Evolutionary conservation across 345 rosid genomes (phyloP), one percentile per base, ranked within the genome.

Genomic region (Bruguiera sexangula): DNA sequence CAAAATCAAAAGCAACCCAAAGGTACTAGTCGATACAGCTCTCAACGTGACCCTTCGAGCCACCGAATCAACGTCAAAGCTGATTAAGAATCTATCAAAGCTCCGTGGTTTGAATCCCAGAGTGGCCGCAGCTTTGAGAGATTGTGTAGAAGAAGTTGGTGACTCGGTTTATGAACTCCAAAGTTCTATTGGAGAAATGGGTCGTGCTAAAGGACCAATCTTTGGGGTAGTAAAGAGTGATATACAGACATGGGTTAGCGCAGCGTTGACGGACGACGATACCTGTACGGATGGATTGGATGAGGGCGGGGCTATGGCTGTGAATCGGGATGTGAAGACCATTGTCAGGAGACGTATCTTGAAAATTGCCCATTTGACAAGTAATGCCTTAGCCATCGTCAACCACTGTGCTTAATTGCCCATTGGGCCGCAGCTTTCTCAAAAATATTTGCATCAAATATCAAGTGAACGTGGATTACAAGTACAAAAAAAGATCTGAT

Each of bases 231-330:
- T 68, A 26, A 70, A 82, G 70, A 73, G 48, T 36, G 86, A 87
- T 70, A 61, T 87, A 21, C 66, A 82, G 29, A 87, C 83, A 69
- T 89, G 95, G 95, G 87, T 87, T 20, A 82, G 86, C 69, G 83
- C 87, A 5, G 89, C 88, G 3, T 69, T 85, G 27, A 81, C 84
- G 21, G 79, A 87, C 76, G 89, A 84, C 30, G 82, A 77, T 18
- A 89, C 89, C 0, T 87, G 95, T 72, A 64, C 84, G 82, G 84
- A 82, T 69, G 85, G 84, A 19, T 75, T 83, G 51, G 52, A 36
- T 0, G 74, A 71, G n/a, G 46, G 36, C 6, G 39, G 50, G 13
- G 19, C 19, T 15, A 13, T 7, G 55, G 56, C 55, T 1, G 20
- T 63, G 18, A 53, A 37, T 46, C 56, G 68, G 6, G 81, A 60